A percentile compares a stretch with the other conserved stretches of the same genome.
Conservation (phyloP, 495 filamentous ascomycete species). For the Penicillium longicatenatum region DNA sequence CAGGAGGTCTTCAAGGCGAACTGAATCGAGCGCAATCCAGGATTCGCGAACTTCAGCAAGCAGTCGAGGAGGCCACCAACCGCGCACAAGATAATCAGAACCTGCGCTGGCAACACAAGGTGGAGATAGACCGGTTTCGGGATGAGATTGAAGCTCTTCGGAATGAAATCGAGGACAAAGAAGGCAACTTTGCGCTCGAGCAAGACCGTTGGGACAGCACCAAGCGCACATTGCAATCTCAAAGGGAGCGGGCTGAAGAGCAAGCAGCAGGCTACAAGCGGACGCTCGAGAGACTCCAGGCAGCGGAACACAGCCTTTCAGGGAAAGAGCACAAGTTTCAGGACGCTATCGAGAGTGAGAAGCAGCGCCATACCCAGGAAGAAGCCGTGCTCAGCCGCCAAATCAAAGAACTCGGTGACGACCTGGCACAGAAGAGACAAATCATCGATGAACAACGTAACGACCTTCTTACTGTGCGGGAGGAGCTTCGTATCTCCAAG, state of each 20-base stretch:
- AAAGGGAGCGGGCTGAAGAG: constrained; percentile 68
- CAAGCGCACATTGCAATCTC: constrained; percentile 62
- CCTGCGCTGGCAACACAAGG: constrained; percentile 59
- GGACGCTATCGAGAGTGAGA: constrained; percentile 61
- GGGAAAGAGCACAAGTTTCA: constrained; percentile 66
- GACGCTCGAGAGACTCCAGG: constrained; percentile 71
- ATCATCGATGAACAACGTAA: constrained; percentile 55
- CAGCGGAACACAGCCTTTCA: constrained; percentile 64
- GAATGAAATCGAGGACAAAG: constrained; percentile 72
- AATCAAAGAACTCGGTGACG: constrained; percentile 58
- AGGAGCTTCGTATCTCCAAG: constrained; percentile 68
- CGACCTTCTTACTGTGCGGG: constrained; percentile 61
- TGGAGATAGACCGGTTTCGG: constrained; percentile 62
- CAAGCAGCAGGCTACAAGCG: constrained; percentile 69
- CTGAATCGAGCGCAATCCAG: constrained; percentile 55
- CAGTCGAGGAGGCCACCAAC: constrained; percentile 59
- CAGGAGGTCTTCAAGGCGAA: constrained; percentile 64
- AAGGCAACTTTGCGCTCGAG: constrained; percentile 68
- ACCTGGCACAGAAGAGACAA: constrained; percentile 55
- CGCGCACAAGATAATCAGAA: constrained; percentile 58
- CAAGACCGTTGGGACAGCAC: constrained; percentile 71
- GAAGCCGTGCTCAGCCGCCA: constrained; percentile 57
- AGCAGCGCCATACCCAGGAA: constrained; percentile 56
- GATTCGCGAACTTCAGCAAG: constrained; percentile 59
- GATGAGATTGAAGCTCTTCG: constrained; percentile 70